A percentile compares a stretch with the other conserved stretches of the same genome.
phyloP scores from a whole-genome alignment of 1,284 basidiomycete genomes.

The Quambalaria eucalypti region DNA sequence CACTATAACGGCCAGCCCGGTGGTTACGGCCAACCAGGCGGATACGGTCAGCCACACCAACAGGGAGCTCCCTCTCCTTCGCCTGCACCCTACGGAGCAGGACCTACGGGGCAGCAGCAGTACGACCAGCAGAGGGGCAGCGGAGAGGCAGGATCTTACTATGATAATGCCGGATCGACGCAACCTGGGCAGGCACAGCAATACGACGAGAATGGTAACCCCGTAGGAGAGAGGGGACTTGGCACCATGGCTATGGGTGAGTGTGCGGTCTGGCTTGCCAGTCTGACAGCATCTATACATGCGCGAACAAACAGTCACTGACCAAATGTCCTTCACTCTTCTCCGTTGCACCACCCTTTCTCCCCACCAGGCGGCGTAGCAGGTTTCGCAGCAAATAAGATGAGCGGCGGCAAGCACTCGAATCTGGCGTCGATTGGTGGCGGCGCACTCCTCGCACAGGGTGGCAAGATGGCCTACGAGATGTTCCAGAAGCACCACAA shows the following conservation, averaged over 20 bases:
- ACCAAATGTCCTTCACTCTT: background rate
- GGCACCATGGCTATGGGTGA: constrained; percentile 34
- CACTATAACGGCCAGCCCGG: too few relatives aligned
- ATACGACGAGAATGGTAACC: constrained; percentile 31
- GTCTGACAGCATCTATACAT: background rate
- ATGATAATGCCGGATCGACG: constrained; percentile 4
- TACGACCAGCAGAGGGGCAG: background rate
- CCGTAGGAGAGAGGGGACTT: constrained; percentile 26
- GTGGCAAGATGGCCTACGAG: constrained; percentile 28
- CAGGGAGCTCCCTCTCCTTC: too few relatives aligned
- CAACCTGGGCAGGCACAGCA: constrained; percentile 6
- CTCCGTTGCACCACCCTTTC: background rate
- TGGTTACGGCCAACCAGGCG: too few relatives aligned
- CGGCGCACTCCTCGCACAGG: constrained; percentile 31
- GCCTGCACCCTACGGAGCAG: background rate
- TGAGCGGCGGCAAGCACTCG: constrained; percentile 26
- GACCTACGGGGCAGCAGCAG: constrained; percentile 1
- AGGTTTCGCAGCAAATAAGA: constrained; percentile 29
- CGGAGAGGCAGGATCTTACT: background rate
- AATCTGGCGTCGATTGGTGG: constrained; percentile 16
- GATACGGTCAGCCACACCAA: too few relatives aligned
- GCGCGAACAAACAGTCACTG: too few relatives aligned
- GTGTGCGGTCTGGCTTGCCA: background rate
- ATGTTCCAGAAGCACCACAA: constrained; percentile 18
- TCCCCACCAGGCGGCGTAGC: constrained; percentile 13